Base-by-base conservation (phyloP, 1,284 basidiomycete species). In the Moesziomyces sp. region DNA sequence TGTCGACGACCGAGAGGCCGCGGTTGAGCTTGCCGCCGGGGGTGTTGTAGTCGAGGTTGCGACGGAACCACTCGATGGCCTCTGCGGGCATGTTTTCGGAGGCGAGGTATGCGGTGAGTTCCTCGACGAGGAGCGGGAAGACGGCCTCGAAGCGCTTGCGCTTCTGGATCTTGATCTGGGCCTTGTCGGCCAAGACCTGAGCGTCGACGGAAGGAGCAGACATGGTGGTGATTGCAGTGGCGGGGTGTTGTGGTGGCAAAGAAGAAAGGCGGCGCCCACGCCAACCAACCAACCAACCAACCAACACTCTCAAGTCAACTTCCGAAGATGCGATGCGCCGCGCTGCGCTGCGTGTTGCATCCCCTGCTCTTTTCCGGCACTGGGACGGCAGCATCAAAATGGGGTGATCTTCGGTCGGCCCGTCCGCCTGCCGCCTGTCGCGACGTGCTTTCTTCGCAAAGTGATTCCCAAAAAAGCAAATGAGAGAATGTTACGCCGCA, bases 21-120 rank as follows among this genome's bases (percentile, higher is more conserved):
- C 96, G 90, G 86, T 97, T 99, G 66, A 98, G 91, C 86, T 99
- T 99, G 13, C 96, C 87, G n/a, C 94, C 93, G 0, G 95, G 94
- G 10, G 93, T 92, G 86, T 99, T 99, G 88, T 95, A 93, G 81
- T 97, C 90, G 67, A 99, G 87, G 47, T 77, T 83, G 58, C 76
- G 75, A 74, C 88, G 87, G 86, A 90, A 96, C 93, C 93, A 96
- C 53, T 90, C 88, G 46, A 90, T 85, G 5, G 91, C 93, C 64
- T 94, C 93, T 40, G 86, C 80, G n/a, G 94, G 93, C 90, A 96
- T 78, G 54, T 65, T 58, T 46, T 78, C 75, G 26, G 86, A 85
- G 61, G 88, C 87, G 76, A 93, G 87, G 81, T 92, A 88, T 13
- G 86, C 88, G 59, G 93, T 83, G 42, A 89, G 83, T 83, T 89